Conservation (phyloP, 208 protist species). For the Crithidia thermophila region DNA sequence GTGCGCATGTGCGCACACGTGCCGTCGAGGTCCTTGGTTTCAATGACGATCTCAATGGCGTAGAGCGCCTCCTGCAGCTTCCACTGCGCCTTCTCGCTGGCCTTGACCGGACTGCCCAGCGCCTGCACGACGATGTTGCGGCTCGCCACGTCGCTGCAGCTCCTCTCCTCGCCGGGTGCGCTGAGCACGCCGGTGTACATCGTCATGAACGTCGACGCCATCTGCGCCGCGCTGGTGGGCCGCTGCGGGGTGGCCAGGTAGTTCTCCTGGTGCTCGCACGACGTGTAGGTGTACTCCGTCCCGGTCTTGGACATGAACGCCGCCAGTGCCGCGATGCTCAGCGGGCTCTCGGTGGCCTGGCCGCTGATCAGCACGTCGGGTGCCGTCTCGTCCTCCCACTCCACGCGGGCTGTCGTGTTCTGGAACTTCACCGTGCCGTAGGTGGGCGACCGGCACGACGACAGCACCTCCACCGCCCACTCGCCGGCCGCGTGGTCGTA, state of each 20-base stretch:
- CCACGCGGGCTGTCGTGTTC: conserved; percentile 37
- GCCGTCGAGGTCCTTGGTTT: conserved; percentile 28
- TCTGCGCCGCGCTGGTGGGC: conserved; percentile 25
- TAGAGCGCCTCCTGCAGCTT: conserved; percentile 51
- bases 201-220: conserved; percentile 52
- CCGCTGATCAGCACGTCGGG: conserved; percentile 18
- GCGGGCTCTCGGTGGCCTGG: conserved; percentile 13
- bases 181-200: conserved; percentile 46
- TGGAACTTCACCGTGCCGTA: conserved; percentile 41
- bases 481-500: conserved; percentile 53
- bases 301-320: conserved; percentile 33
- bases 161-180: neutral
- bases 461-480: conserved; percentile 63
- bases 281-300: conserved; percentile 31
- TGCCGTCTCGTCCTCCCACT: conserved; percentile 36
- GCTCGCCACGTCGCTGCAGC: conserved; percentile 23
- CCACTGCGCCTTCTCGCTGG: conserved; percentile 23
- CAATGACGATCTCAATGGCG: conserved; percentile 52
- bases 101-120: conserved; percentile 37
- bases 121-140: conserved; percentile 50
- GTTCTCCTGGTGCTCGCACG: conserved; percentile 57
- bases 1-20: conserved; percentile 23
- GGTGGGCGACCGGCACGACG: conserved; percentile 37
- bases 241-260: conserved; percentile 49
- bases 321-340: conserved; percentile 39